Evolutionary conservation across 2,329 filamentous ascomycete species (phyloP).

Genomic region (Stagonosporopsis chrysanthemi): DNA sequence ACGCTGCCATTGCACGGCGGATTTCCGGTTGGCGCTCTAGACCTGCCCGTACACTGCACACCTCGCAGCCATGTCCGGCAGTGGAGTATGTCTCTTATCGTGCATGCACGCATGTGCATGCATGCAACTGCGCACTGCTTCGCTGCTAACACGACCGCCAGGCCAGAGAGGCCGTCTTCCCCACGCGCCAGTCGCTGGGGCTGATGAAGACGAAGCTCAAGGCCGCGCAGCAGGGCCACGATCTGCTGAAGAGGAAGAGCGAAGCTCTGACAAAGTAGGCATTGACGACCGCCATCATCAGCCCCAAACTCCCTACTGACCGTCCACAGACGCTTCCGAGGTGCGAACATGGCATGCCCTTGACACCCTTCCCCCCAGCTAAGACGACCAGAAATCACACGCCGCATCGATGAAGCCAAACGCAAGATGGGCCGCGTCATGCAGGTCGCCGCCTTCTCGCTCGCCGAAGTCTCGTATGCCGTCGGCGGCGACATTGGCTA

Average conservation of each 20-base stretch:
- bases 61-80: constrained; percentile 60
- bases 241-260: constrained; percentile 94
- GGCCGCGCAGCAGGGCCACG: constrained; percentile 79
- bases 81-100: constrained; percentile 53
- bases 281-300: background rate
- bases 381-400: constrained; percentile 75
- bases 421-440: constrained; percentile 99
- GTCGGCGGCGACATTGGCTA: constrained; percentile 93
- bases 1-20: constrained; percentile 1
- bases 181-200: constrained; percentile 94
- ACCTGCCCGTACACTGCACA: constrained; percentile 20
- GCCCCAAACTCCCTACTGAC: constrained; percentile 9
- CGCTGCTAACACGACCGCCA: constrained; percentile 53
- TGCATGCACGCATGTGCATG: background rate
- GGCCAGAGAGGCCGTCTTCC: constrained; percentile 96
- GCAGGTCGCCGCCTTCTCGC: constrained; percentile 97
- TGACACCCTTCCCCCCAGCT: constrained; percentile 2
- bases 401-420: constrained; percentile 97
- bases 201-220: constrained; percentile 99
- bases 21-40: background rate
- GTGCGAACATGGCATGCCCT: constrained; percentile 57
- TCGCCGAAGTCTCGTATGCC: constrained; percentile 96
- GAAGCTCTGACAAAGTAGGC: constrained; percentile 94
- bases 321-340: constrained; percentile 78
- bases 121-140: background rate